Evolutionary conservation across 2,329 filamentous ascomycete species (phyloP).

Genomic region (Biscogniauxia mediterranea): DNA sequence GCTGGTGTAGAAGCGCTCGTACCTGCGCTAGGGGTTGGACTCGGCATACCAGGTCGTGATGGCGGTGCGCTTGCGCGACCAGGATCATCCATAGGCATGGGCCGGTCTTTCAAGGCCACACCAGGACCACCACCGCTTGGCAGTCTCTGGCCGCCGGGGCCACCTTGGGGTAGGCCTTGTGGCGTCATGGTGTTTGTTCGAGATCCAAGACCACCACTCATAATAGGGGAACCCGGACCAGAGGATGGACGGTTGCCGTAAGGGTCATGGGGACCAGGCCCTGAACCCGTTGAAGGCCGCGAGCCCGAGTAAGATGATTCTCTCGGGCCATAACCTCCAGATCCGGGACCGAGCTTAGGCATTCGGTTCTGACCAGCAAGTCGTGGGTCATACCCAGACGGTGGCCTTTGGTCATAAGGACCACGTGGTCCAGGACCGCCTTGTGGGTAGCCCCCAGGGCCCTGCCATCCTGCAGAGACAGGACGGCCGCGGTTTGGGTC

Average conservation of each 20-base stretch:
- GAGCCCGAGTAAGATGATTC: constrained; percentile 34
- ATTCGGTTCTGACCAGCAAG: constrained; percentile 36
- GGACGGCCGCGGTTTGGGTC: constrained; percentile 43
- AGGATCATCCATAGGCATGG: constrained; percentile 20
- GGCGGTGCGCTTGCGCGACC: constrained; percentile 39
- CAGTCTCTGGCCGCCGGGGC: constrained; percentile 23
- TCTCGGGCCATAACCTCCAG: constrained; percentile 23
- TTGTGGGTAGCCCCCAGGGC: constrained; percentile 39
- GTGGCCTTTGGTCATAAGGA: constrained; percentile 25
- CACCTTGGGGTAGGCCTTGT: constrained; percentile 30
- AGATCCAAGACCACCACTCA: constrained; percentile 30
- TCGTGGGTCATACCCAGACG: constrained; percentile 27
- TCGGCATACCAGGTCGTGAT: constrained; percentile 21
- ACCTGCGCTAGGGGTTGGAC: constrained; percentile 29
- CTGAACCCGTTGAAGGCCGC: constrained; percentile 35
- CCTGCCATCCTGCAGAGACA: constrained; percentile 44
- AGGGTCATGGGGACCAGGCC: constrained; percentile 28
- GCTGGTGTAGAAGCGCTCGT: constrained; percentile 31
- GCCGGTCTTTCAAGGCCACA: constrained; percentile 27
- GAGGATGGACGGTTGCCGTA: constrained; percentile 28
- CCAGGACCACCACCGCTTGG: constrained; percentile 22
- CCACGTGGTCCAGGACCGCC: constrained; percentile 36
- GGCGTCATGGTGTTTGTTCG: constrained; percentile 25
- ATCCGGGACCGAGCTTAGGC: constrained; percentile 36
- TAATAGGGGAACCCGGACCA: constrained; percentile 25